A percentile compares a stretch with the other conserved stretches of the same genome.
phyloP scores from a whole-genome alignment of 2,329 filamentous ascomycete species.

The Colletotrichum musicola region DNA sequence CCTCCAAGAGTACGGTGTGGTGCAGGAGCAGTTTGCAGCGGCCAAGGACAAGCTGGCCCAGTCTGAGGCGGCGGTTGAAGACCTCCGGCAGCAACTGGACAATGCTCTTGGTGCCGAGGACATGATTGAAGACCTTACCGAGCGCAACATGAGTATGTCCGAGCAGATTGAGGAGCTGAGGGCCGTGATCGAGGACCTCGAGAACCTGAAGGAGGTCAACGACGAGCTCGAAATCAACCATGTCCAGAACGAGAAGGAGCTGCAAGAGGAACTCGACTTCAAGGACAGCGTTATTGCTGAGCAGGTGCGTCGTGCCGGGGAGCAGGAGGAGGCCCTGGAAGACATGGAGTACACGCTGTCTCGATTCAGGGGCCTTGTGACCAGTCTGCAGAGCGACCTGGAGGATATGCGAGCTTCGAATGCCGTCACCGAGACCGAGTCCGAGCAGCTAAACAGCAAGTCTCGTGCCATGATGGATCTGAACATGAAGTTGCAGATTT shows the following conservation, averaged over 20 bases:
- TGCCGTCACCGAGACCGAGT: slow-evolving; percentile 91
- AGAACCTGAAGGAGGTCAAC: slow-evolving; percentile 90
- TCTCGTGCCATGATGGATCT: slow-evolving; percentile 97
- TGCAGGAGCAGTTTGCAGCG: slow-evolving; percentile 78
- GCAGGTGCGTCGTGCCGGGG: slow-evolving; percentile 76
- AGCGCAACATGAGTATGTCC: slow-evolving; percentile 85
- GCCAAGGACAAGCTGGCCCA: slow-evolving; percentile 80
- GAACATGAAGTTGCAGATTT: slow-evolving; percentile 92
- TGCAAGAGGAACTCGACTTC: slow-evolving; percentile 93
- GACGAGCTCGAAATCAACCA: slow-evolving; percentile 96
- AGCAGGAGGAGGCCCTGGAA: slow-evolving; percentile 84
- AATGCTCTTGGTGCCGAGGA: slow-evolving; percentile 89
- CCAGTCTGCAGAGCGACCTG: slow-evolving; percentile 85
- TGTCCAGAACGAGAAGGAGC: slow-evolving; percentile 90
- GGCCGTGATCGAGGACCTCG: slow-evolving; percentile 85
- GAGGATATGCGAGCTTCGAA: slow-evolving; percentile 94
- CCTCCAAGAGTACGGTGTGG: slow-evolving; percentile 72
- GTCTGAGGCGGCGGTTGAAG: slow-evolving; percentile 81
- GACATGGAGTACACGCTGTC: slow-evolving; percentile 92
- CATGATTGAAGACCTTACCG: slow-evolving; percentile 92
- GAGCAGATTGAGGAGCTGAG: slow-evolving; percentile 88
- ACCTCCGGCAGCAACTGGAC: slow-evolving; percentile 91
- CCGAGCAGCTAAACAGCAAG: slow-evolving; percentile 87
- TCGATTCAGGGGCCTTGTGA: slow-evolving; percentile 90
- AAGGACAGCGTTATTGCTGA: slow-evolving; percentile 88